phyloP scores from a whole-genome alignment of 139 green algal species.

The Chlamydomonas applanata region DNA sequence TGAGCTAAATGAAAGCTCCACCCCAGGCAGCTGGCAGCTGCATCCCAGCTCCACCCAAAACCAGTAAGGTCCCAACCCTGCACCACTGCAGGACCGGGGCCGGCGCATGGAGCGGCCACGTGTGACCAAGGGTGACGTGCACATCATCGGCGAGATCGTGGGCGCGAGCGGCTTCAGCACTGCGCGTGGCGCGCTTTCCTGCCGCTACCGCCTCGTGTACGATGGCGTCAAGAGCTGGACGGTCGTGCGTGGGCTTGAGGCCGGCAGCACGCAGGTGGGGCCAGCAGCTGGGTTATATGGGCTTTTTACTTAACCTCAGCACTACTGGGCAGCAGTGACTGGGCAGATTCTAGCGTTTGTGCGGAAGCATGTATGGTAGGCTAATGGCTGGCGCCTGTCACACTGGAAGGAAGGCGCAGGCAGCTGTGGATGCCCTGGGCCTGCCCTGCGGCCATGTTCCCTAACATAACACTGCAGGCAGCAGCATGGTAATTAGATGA shows the following conservation, averaged over 20 bases:
- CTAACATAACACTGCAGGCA: not conserved
- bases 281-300: no score
- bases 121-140: slow-evolving; percentile 10
- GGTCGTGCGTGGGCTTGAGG: slow-evolving; percentile 14
- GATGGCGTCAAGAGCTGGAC: slow-evolving; percentile 29
- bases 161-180: slow-evolving; percentile 21
- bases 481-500: no score
- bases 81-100: slow-evolving; percentile 4
- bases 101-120: not conserved
- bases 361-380: no score
- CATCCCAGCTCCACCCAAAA: no score
- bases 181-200: slow-evolving; percentile 17
- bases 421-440: no score
- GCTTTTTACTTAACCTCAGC: no score
- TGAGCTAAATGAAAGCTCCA: no score
- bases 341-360: not conserved
- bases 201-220: slow-evolving; percentile 32
- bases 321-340: no score
- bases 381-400: not conserved
- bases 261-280: slow-evolving; percentile 21
- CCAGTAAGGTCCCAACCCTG: no score
- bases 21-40: no score
- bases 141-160: slow-evolving; percentile 33
- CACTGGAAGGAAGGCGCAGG: no score
- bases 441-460: no score